Conservation (phyloP, 331 rosid genomes). For the Erythrophleum ivorense region DNA sequence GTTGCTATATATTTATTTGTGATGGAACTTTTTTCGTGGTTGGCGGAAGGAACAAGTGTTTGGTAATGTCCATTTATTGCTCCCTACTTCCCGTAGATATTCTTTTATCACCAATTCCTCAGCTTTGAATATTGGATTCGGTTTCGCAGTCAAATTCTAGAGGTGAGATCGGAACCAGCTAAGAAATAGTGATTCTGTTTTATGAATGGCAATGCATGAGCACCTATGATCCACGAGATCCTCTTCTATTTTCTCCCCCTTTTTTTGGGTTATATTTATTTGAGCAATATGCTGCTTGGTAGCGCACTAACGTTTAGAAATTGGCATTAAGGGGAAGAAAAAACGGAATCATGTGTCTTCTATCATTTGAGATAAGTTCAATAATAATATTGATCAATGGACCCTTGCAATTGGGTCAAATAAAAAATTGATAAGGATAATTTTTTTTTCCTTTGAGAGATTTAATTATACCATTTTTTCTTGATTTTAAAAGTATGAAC, state of each 20-base stretch:
- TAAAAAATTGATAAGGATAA: too few species aligned
- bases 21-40: slow-evolving; percentile 8
- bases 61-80: background rate
- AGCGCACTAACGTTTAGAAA: background rate
- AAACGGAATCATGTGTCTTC: background rate
- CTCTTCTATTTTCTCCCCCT: background rate
- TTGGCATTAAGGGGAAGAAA: background rate
- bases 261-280: background rate
- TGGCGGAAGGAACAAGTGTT: slow-evolving; percentile 24
- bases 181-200: slow-evolving; percentile 38
- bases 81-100: background rate
- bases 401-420: too few species aligned
- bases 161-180: slow-evolving; percentile 13
- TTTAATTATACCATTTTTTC: too few species aligned
- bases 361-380: too few species aligned
- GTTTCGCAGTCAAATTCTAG: slow-evolving; percentile 7
- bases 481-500: too few species aligned
- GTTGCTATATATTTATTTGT: background rate
- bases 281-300: background rate
- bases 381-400: too few species aligned
- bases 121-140: background rate
- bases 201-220: background rate
- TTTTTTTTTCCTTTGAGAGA: too few species aligned
- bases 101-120: background rate
- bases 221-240: background rate